A percentile compares a stretch with the other conserved stretches of the same genome.
phyloP scores from a whole-genome alignment of 176 grass and related monocot species.

The Chrysopogon serrulatus region DNA sequence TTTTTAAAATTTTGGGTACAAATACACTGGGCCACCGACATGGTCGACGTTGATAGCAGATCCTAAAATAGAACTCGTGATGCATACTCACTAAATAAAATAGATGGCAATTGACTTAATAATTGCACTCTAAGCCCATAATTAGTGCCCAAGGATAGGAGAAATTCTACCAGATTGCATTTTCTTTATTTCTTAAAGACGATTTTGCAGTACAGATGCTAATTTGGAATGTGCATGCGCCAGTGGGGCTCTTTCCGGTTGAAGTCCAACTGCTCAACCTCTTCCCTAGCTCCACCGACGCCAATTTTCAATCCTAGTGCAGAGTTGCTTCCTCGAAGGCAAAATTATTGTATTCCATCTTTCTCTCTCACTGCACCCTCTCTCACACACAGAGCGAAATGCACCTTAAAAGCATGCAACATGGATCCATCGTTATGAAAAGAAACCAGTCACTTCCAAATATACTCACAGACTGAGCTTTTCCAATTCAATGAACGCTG shows the following conservation, averaged over 20 bases:
- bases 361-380: neutral
- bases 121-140: neutral
- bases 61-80: slow-evolving; percentile 37
- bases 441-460: neutral
- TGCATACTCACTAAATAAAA: slow-evolving; percentile 5
- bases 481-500: neutral
- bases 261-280: slow-evolving; percentile 33
- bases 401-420: neutral
- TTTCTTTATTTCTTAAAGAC: neutral
- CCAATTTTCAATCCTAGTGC: slow-evolving; percentile 2
- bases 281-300: slow-evolving; percentile 6
- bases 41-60: slow-evolving; percentile 30
- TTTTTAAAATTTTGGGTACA: neutral
- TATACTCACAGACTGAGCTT: neutral
- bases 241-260: slow-evolving; percentile 11
- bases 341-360: neutral
- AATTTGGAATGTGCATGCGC: neutral
- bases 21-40: slow-evolving; percentile 27
- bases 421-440: neutral
- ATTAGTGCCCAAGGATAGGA: slow-evolving; percentile 22
- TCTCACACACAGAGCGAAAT: neutral
- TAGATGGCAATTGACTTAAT: neutral
- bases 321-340: neutral
- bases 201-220: neutral
- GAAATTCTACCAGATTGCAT: neutral